Base-by-base conservation (phyloP, 2,329 filamentous ascomycete species). In the Fusarium anthophilum region DNA sequence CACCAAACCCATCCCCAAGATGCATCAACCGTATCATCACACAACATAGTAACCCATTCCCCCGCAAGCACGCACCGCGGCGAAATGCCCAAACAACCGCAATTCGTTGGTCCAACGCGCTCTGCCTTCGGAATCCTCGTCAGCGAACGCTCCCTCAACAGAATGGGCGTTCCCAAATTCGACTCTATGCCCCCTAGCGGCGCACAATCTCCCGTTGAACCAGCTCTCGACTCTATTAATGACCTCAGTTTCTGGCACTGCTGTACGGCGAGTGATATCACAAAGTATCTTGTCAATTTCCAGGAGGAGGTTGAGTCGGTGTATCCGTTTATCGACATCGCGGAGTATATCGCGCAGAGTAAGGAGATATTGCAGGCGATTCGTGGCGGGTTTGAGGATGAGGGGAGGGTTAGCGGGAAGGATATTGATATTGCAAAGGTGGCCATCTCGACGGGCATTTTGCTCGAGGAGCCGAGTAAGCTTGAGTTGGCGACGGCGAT, bases 221-320 rank as follows among this genome's bases (percentile, higher is more conserved):
- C 70, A 13, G 54, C 32, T 14, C 55, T 65, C 7, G 58, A 62
- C 17, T 53, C 53, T 2, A 50, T 66, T 1, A 73, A 71, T 0
- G 76, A 78, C 6, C 20, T 66, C 1, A 60, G 74, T 0, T 78
- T 80, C 53, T 80, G 80, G 78, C 53, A 72, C 5, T 63, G 58
- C 4, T 78, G 75, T 37, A 70, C 71, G 11, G 60, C 74, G 2
- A 70, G 68, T 2, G 81, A 83, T n/a, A 45, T 83, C 2, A 63
- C 76, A 1, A 72, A 82, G 35, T 78, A 84, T 37, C 69, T 83
- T n/a, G 74, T 79, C 13, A 79, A 81, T 8, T 84, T 82, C 32
- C 79, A 81, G n/a, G 83, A 85, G 44, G 83, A 84, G 47, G 79
- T 84, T 28, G 83, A 84, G 28, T 79, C 79, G 1, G 78, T 83